phyloP scores from a whole-genome alignment of 2,329 filamentous ascomycete species.

The Paecilomyces sp. region DNA sequence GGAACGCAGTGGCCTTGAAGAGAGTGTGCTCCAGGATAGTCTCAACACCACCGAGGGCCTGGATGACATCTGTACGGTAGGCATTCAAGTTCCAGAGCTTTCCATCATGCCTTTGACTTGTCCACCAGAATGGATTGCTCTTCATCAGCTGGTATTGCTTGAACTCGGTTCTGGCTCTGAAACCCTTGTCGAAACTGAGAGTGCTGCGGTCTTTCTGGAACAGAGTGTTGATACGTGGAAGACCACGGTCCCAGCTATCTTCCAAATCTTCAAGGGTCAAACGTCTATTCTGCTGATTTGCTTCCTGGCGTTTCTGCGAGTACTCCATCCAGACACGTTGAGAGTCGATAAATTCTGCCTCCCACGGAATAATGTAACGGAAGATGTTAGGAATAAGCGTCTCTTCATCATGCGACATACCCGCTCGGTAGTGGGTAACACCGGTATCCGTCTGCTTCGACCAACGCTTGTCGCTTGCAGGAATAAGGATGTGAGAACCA shows the following conservation, averaged over 20 bases:
- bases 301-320: slow-evolving; percentile 93
- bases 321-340: slow-evolving; percentile 99
- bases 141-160: slow-evolving; percentile 99
- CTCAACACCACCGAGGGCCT: slow-evolving; percentile 91
- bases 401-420: slow-evolving; percentile 98
- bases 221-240: slow-evolving; percentile 95
- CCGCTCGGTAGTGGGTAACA: slow-evolving; percentile 91
- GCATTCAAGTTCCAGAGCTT: slow-evolving; percentile 97
- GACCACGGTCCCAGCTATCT: slow-evolving; percentile 95
- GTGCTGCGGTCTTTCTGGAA: slow-evolving; percentile 99
- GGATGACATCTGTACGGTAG: slow-evolving; percentile 94
- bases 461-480: slow-evolving; percentile 95
- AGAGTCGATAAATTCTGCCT: slow-evolving; percentile 97
- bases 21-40: slow-evolving; percentile 95
- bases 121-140: slow-evolving; percentile 99
- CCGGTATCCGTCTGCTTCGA: slow-evolving; percentile 96
- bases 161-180: slow-evolving; percentile 91
- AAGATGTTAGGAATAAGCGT: slow-evolving; percentile 98
- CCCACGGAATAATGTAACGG: slow-evolving; percentile 98
- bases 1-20: slow-evolving; percentile 95
- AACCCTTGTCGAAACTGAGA: slow-evolving; percentile 96
- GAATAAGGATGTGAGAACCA: slow-evolving; percentile 94
- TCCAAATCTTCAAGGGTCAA: slow-evolving; percentile 93
- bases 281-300: slow-evolving; percentile 92
- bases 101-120: slow-evolving; percentile 90